Base-by-base conservation (phyloP, 1,284 basidiomycete genomes). In the Apiotrichum sp. region DNA sequence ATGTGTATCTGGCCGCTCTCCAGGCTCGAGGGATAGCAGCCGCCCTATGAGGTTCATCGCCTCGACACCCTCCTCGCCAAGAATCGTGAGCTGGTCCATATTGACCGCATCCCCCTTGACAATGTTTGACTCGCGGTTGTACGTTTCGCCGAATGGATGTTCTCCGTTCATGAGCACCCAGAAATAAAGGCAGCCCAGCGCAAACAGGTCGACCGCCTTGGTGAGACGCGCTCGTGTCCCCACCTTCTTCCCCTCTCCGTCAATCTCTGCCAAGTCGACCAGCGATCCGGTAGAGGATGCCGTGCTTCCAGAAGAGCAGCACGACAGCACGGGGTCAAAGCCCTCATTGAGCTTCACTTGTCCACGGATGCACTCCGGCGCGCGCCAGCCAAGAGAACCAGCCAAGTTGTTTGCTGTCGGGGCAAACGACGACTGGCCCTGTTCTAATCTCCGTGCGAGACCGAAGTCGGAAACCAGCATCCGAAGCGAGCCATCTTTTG, bases 381-480 rank as follows among this genome's bases (percentile, higher is more conserved):
- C 93, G 6, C 93, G 84, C 89, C 93, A 97, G 1, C 93, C 93
- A 13, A 92, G 86, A 0, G 91, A 93, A 4, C 93, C 93, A 22
- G 91, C 91, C 16, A 78, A 74, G 57, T 79, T 76, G 59, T 79
- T 77, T 38, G 85, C 89, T 71, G 89, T 86, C 29, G 87, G 85
- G 0, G 89, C 88, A 76, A 95, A 96, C 69, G 89, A 92, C 53
- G 89, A 92, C 80, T 96, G 91, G 72, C 95, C 93, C 44, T 89
- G 78, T 62, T 96, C 92, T 34, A 96, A 81, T 69, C 89, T 89
- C 71, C 91, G 91, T 70, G 92, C 95, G 47, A 97, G 80, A 31
- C 93, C 93, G 71, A 97, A 96, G 75, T 97, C 93, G 1, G 91
- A 95, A 56, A 96, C 93, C 47, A 96, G 79, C 89, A 96, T 93